These are phyloP conservation scores for Aaosphaeria arxii DNA, from an alignment of 2,329 filamentous ascomycete genomes.

Conservation along the genomic window DNA sequence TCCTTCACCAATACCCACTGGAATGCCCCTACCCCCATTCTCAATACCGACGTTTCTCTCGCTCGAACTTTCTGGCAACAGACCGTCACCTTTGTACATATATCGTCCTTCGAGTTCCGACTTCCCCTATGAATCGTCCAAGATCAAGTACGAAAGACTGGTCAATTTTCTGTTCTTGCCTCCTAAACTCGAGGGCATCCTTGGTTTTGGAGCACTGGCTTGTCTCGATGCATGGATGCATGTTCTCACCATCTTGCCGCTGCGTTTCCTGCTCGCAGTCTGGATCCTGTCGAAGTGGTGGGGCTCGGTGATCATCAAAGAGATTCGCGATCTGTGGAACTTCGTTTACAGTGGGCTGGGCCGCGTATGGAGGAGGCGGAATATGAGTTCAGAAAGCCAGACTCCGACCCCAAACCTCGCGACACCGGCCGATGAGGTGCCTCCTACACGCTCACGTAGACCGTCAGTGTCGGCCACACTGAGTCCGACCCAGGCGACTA, in stretches of 20 bases:
- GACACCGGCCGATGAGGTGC: constrained; percentile 27
- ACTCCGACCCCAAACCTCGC: constrained; percentile 17
- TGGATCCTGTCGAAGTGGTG: constrained; percentile 77
- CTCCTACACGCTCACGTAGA: constrained; percentile 21
- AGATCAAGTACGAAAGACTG: constrained; percentile 86
- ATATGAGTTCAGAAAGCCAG: constrained; percentile 42
- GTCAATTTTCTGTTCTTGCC: constrained; percentile 85
- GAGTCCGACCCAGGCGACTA: constrained; percentile 5
- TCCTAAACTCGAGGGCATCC: constrained; percentile 74
- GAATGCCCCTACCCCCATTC: constrained; percentile 59
- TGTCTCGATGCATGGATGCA: constrained; percentile 96
- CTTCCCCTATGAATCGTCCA: constrained; percentile 85
- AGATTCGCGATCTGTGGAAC: constrained; percentile 66
- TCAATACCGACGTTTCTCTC: constrained; percentile 66
- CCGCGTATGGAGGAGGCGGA: constrained; percentile 67
- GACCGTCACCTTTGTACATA: constrained; percentile 62
- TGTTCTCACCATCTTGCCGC: constrained; percentile 89
- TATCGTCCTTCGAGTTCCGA: constrained; percentile 56
- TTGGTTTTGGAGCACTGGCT: constrained; percentile 84
- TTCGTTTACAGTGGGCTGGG: constrained; percentile 81
- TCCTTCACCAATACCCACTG: constrained; percentile 47
- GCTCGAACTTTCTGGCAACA: constrained; percentile 59
- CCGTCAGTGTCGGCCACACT: constrained; percentile 16
- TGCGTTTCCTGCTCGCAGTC: constrained; percentile 80
- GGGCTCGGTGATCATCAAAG: constrained; percentile 67